phyloP scores from a whole-genome alignment of 2,329 filamentous ascomycete species.

The Trichothecium sympodiale region DNA sequence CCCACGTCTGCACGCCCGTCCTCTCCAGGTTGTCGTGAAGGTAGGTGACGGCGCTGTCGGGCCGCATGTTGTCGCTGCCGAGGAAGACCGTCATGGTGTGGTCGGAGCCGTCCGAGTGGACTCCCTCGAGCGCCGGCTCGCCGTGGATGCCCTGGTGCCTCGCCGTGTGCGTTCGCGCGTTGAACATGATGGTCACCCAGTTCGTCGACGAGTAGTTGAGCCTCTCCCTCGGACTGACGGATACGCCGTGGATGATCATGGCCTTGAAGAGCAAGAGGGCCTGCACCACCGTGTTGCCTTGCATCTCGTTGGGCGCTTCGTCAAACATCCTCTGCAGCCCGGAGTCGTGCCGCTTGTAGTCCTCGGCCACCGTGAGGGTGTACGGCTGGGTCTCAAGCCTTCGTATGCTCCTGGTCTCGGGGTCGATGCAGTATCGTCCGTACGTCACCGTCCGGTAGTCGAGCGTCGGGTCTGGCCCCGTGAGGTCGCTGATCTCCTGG shows the following conservation, averaged over 20 bases:
- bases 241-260: slow-evolving; percentile 12
- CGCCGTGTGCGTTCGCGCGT: slow-evolving; percentile 14
- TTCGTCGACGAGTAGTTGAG: slow-evolving; percentile 14
- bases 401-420: slow-evolving; percentile 10
- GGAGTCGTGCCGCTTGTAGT: slow-evolving; percentile 17
- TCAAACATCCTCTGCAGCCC: slow-evolving; percentile 13
- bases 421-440: slow-evolving; percentile 14
- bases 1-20: slow-evolving; percentile 10
- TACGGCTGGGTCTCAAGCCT: slow-evolving; percentile 16
- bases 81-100: slow-evolving; percentile 19
- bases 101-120: slow-evolving; percentile 18
- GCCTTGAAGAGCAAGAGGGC: slow-evolving; percentile 18
- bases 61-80: slow-evolving; percentile 14
- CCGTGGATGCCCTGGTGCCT: slow-evolving; percentile 10
- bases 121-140: slow-evolving; percentile 18
- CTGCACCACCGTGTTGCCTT: slow-evolving; percentile 17
- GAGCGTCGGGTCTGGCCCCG: slow-evolving; percentile 13
- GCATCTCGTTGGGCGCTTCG: slow-evolving; percentile 14
- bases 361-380: slow-evolving; percentile 13
- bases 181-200: slow-evolving; percentile 16
- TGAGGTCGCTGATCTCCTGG: slow-evolving; percentile 11
- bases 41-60: slow-evolving; percentile 15
- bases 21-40: slow-evolving; percentile 14
- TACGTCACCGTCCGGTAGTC: slow-evolving; percentile 12
- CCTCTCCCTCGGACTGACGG: slow-evolving; percentile 7